Conservation (phyloP, 768 basidiomycete species). For the Phlebiopsis gigantea region DNA sequence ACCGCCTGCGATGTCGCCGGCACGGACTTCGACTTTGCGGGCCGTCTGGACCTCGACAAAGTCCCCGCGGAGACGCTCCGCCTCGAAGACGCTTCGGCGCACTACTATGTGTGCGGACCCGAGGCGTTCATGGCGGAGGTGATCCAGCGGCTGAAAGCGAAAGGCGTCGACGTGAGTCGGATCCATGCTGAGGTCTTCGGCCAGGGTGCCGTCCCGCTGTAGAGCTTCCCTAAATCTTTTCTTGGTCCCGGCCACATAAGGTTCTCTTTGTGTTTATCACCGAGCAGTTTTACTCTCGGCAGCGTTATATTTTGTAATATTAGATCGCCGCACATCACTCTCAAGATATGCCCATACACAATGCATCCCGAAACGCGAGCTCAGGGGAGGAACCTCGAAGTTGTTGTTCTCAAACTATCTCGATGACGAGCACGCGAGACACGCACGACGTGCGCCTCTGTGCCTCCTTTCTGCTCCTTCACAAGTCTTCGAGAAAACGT, state of each 20-base stretch:
- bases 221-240: not conserved
- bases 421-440: too few species aligned
- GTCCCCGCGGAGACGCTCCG: slow-evolving; percentile 8
- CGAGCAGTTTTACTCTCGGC: not conserved
- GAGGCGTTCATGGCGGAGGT: slow-evolving; percentile 19
- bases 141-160: slow-evolving; percentile 11
- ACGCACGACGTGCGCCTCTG: too few species aligned
- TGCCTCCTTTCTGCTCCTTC: not conserved
- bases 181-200: slow-evolving; percentile 20
- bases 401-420: too few species aligned
- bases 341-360: too few species aligned
- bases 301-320: not conserved
- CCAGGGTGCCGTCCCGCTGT: slow-evolving; percentile 12
- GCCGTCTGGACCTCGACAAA: slow-evolving; percentile 13
- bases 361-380: too few species aligned
- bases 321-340: too few species aligned
- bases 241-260: not conserved
- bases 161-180: slow-evolving; percentile 11
- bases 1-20: slow-evolving; percentile 9
- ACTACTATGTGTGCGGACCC: slow-evolving; percentile 22
- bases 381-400: too few species aligned
- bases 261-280: not conserved
- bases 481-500: not conserved
- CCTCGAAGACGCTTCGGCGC: slow-evolving; percentile 11
- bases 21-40: slow-evolving; percentile 14